Base-by-base conservation (phyloP, 768 basidiomycete genomes). In the Russula sp. region DNA sequence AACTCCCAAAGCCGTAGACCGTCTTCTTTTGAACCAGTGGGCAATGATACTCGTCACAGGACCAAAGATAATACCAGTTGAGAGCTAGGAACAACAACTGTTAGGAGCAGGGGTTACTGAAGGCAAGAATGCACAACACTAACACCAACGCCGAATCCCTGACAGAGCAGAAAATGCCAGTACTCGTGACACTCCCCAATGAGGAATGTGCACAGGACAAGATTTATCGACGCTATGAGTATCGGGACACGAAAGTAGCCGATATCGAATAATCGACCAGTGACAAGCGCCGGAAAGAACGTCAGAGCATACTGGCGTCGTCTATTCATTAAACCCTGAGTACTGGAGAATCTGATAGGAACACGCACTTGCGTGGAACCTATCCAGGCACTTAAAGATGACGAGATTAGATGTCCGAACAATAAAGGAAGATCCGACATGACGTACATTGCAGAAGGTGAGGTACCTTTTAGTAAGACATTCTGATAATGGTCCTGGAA, bases 81-180 rank as follows among this genome's bases (percentile, higher is more conserved):
- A 65, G 13, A 73, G 43, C 73, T 74, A 56, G 13, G 1, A 48
- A 14, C 20, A 22, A 46, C 36, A n/a, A 45, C 29, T 8, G 20
- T 36, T 41, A 36, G 51, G 9, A 2, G 9, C 3, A 9, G 39
- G 36, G 8, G 10, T 48, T 35, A 7, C 16, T n/a, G 38, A 8
- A n/a, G 52, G 42, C 10, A 20, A 18, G n/a, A 16, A 38, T 22
- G 1, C 20, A 29, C 16, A 64, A 22, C 5, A 73, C 85, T 61
- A 60, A 87, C 83, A 22, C 89, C 89, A 13, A 83, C 72, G 0
- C 79, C 79, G 41, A 90, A 66, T 0, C 89, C 89, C 70, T 91
- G 89, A 61, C 82, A 88, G 0, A 91, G 77, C 25, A 91, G 67
- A 66, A 90, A 86, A 7, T 91, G 87, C 90, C 89, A 91, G 67